These are phyloP conservation scores for Lentinula guzmanii DNA, from an alignment of 768 basidiomycete genomes.

Conservation along the genomic window DNA sequence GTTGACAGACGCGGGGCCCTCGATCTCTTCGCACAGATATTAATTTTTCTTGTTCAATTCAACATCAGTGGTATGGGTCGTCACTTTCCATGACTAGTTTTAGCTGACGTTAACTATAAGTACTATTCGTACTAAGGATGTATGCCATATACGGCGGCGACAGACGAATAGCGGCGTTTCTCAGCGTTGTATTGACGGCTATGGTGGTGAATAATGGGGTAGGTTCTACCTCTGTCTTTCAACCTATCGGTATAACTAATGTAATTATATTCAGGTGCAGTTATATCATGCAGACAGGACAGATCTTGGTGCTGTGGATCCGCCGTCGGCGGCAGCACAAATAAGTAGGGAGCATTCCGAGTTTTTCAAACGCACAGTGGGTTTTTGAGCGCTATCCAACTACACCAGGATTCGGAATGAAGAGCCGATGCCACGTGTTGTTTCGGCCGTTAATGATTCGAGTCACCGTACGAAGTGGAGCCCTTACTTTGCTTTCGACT, in stretches of 20 bases:
- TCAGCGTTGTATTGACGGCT: not conserved
- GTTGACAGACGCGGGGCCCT: not conserved
- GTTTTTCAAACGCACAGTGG: no score
- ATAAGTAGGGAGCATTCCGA: no score
- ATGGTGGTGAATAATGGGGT: not conserved
- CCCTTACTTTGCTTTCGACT: not conserved
- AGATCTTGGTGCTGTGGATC: no score
- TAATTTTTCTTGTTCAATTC: not conserved
- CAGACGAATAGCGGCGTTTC: not conserved
- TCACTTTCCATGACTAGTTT: not conserved
- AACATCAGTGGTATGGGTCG: not conserved
- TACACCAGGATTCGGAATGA: conserved; percentile 24
- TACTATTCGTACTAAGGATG: not conserved
- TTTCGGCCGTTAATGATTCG: no score
- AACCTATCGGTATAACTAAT: not conserved
- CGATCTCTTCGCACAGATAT: not conserved
- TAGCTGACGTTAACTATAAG: not conserved
- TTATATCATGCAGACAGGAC: not conserved
- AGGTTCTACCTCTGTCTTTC: not conserved
- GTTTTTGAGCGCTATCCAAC: not conserved
- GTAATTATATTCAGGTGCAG: not conserved
- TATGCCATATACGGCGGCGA: not conserved
- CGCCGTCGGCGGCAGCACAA: no score
- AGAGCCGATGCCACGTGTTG: no score
- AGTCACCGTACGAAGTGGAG: no score